Conservation (phyloP, 768 basidiomycete genomes). For the Fomitopsis pulvina region DNA sequence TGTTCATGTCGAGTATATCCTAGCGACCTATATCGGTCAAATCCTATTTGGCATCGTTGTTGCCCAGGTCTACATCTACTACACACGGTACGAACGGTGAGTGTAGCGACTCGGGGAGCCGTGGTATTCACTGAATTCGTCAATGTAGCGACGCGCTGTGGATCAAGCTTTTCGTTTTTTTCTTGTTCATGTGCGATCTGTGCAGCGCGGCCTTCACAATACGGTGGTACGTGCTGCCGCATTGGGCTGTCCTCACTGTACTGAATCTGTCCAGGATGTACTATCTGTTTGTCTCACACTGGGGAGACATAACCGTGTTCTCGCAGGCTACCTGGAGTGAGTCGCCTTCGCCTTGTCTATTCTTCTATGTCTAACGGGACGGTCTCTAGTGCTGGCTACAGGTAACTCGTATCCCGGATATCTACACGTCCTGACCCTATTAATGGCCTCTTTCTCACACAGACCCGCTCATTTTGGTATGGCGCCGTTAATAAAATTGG, state of each 20-base stretch:
- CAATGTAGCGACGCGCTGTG: background rate
- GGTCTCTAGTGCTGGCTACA: constrained; percentile 1
- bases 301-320: background rate
- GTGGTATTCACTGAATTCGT: background rate
- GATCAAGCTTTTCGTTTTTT: background rate
- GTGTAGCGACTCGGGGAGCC: background rate
- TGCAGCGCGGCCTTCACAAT: background rate
- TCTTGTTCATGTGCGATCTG: background rate
- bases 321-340: background rate
- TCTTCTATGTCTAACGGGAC: background rate
- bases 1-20: too few relatives aligned
- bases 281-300: background rate
- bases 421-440: background rate
- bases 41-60: background rate
- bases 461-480: background rate
- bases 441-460: background rate
- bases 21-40: background rate
- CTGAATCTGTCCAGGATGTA: background rate
- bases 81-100: background rate
- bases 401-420: background rate
- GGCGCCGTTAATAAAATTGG: background rate
- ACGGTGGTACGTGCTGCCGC: background rate
- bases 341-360: background rate
- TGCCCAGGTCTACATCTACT: constrained; percentile 1
- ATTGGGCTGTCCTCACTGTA: background rate